These are phyloP conservation scores for Astragalus glycyphyllos DNA, from an alignment of 306 rosid genomes.

Conservation along the genomic window DNA sequence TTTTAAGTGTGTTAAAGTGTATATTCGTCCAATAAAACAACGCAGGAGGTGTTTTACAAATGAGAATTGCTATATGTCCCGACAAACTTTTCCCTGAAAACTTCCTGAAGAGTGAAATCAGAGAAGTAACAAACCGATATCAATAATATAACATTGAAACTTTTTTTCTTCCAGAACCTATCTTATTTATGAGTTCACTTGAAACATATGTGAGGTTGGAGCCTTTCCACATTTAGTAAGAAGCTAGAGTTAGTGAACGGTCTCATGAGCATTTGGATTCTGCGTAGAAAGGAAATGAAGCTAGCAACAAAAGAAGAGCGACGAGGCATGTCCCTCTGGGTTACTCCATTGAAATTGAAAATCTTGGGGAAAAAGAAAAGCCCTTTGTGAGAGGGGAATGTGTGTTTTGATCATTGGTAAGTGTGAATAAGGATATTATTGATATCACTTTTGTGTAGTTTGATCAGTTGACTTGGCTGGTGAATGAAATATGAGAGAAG, in stretches of 20 bases:
- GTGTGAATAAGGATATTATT: too few species aligned
- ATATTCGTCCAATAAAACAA: too few species aligned
- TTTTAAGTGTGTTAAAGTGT: too few species aligned
- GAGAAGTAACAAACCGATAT: too few species aligned
- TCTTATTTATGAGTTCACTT: not conserved
- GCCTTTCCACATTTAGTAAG: conserved; percentile 45
- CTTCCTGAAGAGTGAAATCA: too few species aligned
- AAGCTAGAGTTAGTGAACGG: conserved; percentile 65
- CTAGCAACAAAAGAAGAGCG: not conserved
- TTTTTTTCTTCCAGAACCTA: too few species aligned
- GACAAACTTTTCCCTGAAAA: too few species aligned
- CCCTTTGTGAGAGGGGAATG: not conserved
- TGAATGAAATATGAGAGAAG: too few species aligned
- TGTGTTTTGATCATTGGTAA: not conserved
- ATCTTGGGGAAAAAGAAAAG: not conserved
- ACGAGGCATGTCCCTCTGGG: conserved; percentile 36
- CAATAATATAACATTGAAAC: too few species aligned
- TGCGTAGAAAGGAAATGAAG: conserved; percentile 35
- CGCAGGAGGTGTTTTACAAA: too few species aligned
- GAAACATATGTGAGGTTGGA: conserved; percentile 47
- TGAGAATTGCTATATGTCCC: too few species aligned
- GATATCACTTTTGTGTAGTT: too few species aligned
- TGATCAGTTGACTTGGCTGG: conserved; percentile 8
- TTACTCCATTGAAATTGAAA: conserved; percentile 48
- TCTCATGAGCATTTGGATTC: conserved; percentile 57